Conservation (phyloP, 495 filamentous ascomycete species). For the Gamarada debralockiae region DNA sequence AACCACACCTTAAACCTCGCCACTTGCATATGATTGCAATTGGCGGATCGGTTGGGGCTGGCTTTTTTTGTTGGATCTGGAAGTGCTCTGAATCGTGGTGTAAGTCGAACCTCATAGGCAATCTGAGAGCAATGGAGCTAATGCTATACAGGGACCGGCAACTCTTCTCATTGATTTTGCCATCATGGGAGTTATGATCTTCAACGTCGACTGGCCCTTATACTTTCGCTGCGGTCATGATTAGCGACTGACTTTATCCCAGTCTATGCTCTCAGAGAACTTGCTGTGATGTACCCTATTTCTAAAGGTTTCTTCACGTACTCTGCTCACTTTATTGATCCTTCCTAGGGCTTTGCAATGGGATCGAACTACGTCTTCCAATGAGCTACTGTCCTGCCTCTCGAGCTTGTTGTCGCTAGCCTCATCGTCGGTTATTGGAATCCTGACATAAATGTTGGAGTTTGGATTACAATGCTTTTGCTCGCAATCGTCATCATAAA, state of each 20-base stretch:
- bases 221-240: not conserved
- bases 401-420: slow-evolving; percentile 50
- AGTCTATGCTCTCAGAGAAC: slow-evolving; percentile 23
- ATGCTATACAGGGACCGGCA: slow-evolving; percentile 8
- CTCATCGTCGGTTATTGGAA: slow-evolving; percentile 59
- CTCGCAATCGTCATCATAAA: slow-evolving; percentile 71
- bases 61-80: slow-evolving; percentile 52
- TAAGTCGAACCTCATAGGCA: slow-evolving; percentile 9
- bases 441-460: slow-evolving; percentile 42
- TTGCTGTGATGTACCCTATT: slow-evolving; percentile 36
- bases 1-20: slow-evolving; percentile 37
- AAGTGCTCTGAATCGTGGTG: slow-evolving; percentile 34
- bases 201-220: slow-evolving; percentile 14
- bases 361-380: slow-evolving; percentile 71
- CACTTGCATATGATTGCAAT: slow-evolving; percentile 78
- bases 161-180: slow-evolving; percentile 21
- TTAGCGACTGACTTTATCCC: not conserved
- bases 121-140: not conserved
- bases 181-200: slow-evolving; percentile 25
- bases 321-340: slow-evolving; percentile 74
- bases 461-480: slow-evolving; percentile 74
- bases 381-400: slow-evolving; percentile 55
- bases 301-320: slow-evolving; percentile 63
- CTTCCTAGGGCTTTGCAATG: slow-evolving; percentile 84
- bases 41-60: slow-evolving; percentile 55